Evolutionary conservation across 768 basidiomycete genomes (phyloP).

Genomic region (Grammothele lineata): DNA sequence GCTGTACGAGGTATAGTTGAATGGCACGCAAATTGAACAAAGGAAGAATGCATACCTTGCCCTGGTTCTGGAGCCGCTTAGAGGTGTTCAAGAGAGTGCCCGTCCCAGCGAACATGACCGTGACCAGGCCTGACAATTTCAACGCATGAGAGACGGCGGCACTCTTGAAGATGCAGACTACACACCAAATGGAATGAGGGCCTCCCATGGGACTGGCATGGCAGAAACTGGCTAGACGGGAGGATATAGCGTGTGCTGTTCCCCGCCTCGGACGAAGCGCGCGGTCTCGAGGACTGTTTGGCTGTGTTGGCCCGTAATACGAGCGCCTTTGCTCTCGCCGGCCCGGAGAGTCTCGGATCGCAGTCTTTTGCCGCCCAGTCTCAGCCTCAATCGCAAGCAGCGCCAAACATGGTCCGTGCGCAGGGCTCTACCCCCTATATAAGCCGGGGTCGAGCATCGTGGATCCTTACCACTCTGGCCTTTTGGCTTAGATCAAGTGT

Average conservation of each 20-base stretch:
- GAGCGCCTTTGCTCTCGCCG: too few relatives aligned
- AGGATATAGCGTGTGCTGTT: too few relatives aligned
- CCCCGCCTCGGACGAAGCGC: too few relatives aligned
- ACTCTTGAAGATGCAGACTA: too few relatives aligned
- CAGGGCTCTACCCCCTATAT: neutral
- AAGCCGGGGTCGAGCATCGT: neutral
- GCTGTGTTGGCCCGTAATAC: too few relatives aligned
- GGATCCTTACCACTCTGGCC: constrained; percentile 46
- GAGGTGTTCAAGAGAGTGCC: constrained; percentile 84
- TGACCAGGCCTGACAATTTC: constrained; percentile 60
- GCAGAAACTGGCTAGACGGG: constrained; percentile 11
- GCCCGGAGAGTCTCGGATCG: too few relatives aligned
- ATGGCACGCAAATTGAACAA: neutral
- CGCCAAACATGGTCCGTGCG: constrained; percentile 13
- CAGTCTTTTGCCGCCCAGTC: too few relatives aligned
- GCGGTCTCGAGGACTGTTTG: too few relatives aligned
- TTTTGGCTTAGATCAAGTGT: constrained; percentile 77
- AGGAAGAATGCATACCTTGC: constrained; percentile 67
- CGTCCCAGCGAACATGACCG: constrained; percentile 84
- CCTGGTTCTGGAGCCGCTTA: constrained; percentile 78
- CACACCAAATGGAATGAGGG: constrained; percentile 90
- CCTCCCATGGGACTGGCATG: constrained; percentile 98
- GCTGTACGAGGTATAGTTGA: too few relatives aligned
- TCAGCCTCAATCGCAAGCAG: too few relatives aligned
- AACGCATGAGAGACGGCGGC: neutral